phyloP scores from a whole-genome alignment of 2,329 filamentous ascomycete genomes.

The Alternaria gansuensis region DNA sequence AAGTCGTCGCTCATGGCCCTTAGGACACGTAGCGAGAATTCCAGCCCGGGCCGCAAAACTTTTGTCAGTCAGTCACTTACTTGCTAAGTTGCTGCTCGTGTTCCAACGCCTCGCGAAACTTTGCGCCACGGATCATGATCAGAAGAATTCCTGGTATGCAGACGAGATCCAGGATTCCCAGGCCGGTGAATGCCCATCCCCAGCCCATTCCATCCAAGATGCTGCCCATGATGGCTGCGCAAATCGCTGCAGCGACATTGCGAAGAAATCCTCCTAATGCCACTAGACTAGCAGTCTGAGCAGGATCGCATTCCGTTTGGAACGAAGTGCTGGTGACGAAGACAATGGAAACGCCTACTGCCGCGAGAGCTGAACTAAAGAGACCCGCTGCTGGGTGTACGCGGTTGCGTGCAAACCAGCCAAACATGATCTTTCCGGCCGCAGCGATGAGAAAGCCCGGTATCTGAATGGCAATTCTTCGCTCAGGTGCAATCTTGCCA shows the following conservation, averaged over 20 bases:
- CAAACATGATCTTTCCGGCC: slow-evolving; percentile 54
- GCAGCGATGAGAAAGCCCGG: slow-evolving; percentile 53
- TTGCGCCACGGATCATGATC: slow-evolving; percentile 34
- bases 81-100: slow-evolving; percentile 23
- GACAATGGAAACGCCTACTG: slow-evolving; percentile 52
- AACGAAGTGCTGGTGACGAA: slow-evolving; percentile 56
- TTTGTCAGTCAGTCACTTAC: not conserved
- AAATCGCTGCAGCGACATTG: slow-evolving; percentile 54
- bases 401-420: slow-evolving; percentile 51
- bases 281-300: slow-evolving; percentile 54
- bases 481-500: slow-evolving; percentile 50
- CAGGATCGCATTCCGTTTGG: slow-evolving; percentile 54
- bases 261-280: slow-evolving; percentile 55
- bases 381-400: slow-evolving; percentile 32
- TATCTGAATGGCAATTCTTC: slow-evolving; percentile 54
- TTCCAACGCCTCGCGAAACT: slow-evolving; percentile 36
- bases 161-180: slow-evolving; percentile 47
- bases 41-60: not conserved
- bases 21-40: not conserved
- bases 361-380: slow-evolving; percentile 44
- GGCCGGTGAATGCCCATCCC: slow-evolving; percentile 55
- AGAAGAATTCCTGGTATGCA: slow-evolving; percentile 38
- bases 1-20: not conserved
- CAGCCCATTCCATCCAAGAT: slow-evolving; percentile 50
- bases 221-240: slow-evolving; percentile 50